Evolutionary conservation across 2,329 filamentous ascomycete genomes (phyloP).

Genomic region (Beauveria australis): DNA sequence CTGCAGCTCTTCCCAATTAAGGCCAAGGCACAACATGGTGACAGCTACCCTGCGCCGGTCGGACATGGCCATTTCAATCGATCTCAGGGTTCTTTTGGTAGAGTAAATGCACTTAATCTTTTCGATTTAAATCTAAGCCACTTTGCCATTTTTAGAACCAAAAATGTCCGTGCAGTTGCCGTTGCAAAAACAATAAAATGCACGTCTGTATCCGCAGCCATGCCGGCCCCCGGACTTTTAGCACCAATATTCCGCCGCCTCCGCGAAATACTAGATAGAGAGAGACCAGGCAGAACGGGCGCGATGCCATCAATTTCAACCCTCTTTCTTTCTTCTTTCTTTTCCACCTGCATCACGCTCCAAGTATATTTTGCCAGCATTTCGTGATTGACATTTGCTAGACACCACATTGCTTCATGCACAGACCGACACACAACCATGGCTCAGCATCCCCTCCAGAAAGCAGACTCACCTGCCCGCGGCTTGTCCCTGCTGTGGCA

Average conservation of each 20-base stretch:
- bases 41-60: not conserved
- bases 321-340: too few relatives aligned
- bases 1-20: not conserved
- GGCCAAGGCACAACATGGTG: not conserved
- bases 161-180: not conserved
- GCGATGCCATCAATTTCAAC: not conserved
- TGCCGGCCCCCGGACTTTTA: not conserved
- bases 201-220: not conserved
- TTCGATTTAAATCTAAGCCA: not conserved
- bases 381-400: not conserved
- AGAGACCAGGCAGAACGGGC: not conserved
- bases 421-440: conserved; percentile 19
- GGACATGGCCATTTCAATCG: not conserved
- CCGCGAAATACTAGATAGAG: not conserved
- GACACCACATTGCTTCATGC: not conserved
- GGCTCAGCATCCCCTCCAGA: conserved; percentile 54
- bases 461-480: conserved; percentile 56
- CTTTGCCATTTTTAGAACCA: not conserved
- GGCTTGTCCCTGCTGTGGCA: conserved; percentile 57
- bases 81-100: not conserved
- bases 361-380: too few relatives aligned
- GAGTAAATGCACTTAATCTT: not conserved
- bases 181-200: too few relatives aligned
- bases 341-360: too few relatives aligned
- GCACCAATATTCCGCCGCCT: conserved; percentile 4